Percentiles rank a stretch among this genome's conserved stretches.
These are phyloP conservation scores for Sporothrix schenckii DNA, from an alignment of 2,329 filamentous ascomycete species.

Conservation along the genomic window DNA sequence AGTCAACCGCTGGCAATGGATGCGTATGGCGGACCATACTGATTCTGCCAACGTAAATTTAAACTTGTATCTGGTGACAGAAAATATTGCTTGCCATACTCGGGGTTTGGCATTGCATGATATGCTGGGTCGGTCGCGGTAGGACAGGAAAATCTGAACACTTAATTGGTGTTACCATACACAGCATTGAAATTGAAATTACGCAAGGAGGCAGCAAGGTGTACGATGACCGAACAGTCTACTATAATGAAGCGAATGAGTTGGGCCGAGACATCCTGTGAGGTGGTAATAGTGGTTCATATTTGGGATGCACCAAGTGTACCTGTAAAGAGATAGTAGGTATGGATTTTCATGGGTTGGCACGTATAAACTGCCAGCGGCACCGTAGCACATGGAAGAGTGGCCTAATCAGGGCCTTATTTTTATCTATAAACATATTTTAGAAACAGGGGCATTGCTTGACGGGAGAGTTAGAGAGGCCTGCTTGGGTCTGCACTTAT, in stretches of 20 bases:
- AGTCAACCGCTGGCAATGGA: neutral
- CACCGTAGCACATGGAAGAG: neutral
- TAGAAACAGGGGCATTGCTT: neutral
- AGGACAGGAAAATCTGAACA: neutral
- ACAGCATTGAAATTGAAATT: conserved; percentile 16
- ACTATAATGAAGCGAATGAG: neutral
- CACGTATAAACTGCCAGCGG: neutral
- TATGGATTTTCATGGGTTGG: neutral
- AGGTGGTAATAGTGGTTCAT: neutral
- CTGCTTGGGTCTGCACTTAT: neutral
- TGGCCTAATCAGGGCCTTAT: neutral
- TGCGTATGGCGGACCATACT: neutral
- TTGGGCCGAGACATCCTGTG: neutral
- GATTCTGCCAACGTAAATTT: neutral
- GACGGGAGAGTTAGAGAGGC: neutral
- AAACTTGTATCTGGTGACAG: neutral
- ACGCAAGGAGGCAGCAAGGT: neutral
- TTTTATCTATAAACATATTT: neutral
- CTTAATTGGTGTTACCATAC: conserved; percentile 9
- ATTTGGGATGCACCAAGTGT: neutral
- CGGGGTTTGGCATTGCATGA: neutral
- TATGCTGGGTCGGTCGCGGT: neutral
- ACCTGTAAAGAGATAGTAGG: neutral
- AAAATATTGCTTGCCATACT: neutral
- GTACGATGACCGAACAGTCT: neutral